phyloP scores from a whole-genome alignment of 768 basidiomycete species.

The Phylloporus arenicola region DNA sequence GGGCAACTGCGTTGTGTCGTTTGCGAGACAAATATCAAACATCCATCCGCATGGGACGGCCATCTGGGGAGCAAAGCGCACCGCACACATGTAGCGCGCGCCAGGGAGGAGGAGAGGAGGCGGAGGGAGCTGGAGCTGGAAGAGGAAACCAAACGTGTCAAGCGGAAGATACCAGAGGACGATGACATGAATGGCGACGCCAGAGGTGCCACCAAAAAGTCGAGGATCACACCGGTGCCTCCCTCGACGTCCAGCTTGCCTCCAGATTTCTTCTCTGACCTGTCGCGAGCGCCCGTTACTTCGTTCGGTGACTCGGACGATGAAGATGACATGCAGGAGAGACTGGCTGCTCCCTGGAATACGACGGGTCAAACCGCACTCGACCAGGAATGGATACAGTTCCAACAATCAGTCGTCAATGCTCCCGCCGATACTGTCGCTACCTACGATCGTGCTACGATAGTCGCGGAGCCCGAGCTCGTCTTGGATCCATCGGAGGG shows the following conservation, averaged over 20 bases:
- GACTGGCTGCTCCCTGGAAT: not conserved
- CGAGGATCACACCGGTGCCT: constrained; percentile 18
- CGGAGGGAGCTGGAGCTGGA: constrained; percentile 34
- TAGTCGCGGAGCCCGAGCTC: constrained; percentile 63
- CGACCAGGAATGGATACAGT: constrained; percentile 70
- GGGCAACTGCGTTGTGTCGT: constrained; percentile 69
- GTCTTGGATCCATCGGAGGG: constrained; percentile 43
- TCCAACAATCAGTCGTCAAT: constrained; percentile 60
- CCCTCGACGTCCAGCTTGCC: constrained; percentile 42
- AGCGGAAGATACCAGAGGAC: constrained; percentile 28
- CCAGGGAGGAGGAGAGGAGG: constrained; percentile 50
- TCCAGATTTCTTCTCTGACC: constrained; percentile 77
- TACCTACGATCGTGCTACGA: constrained; percentile 63
- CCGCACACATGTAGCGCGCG: constrained; percentile 56
- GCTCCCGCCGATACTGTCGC: constrained; percentile 39
- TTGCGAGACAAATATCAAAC: constrained; percentile 61
- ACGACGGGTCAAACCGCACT: constrained; percentile 29
- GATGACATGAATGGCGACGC: constrained; percentile 22
- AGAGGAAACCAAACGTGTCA: constrained; percentile 34
- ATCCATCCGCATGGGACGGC: constrained; percentile 82
- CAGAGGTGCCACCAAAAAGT: constrained; percentile 27
- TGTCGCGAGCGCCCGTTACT: constrained; percentile 44
- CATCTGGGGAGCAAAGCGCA: constrained; percentile 80
- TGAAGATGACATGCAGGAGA: constrained; percentile 31
- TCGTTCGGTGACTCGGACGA: constrained; percentile 38